Percentiles rank a stretch among this genome's conserved stretches.
Conservation (phyloP, 2,329 filamentous ascomycete species). For the Aspergillus niger region DNA sequence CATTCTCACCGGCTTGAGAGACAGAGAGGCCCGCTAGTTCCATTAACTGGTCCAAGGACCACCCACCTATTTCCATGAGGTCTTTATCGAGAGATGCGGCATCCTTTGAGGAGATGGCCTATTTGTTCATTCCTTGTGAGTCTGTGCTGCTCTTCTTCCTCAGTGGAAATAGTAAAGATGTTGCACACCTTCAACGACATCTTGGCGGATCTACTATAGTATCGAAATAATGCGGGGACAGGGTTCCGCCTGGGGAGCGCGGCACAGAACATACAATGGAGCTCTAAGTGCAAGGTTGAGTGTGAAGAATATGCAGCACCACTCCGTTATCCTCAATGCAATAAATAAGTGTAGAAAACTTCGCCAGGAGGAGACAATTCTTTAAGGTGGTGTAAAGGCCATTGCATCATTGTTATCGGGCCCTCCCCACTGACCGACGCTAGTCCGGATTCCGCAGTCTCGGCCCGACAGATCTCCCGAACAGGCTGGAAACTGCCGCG, state of each 20-base stretch:
- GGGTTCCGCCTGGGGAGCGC: constrained; percentile 13
- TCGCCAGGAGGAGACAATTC: not conserved
- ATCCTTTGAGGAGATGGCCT: constrained; percentile 86
- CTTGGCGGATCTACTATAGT: constrained; percentile 34
- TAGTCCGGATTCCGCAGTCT: constrained; percentile 20
- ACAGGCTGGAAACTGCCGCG: constrained; percentile 30
- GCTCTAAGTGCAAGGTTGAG: not conserved
- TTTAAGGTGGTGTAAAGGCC: not conserved
- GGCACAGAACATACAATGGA: constrained; percentile 32
- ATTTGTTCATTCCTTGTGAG: not conserved
- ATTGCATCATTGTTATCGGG: constrained; percentile 23
- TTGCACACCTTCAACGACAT: constrained; percentile 47
- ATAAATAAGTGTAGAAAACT: not conserved
- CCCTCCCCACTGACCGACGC: constrained; percentile 19
- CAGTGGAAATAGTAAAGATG: not conserved
- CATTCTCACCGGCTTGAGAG: constrained; percentile 74
- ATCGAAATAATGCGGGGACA: constrained; percentile 20
- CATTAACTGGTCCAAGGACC: constrained; percentile 96
- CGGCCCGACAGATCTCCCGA: constrained; percentile 34
- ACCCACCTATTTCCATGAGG: constrained; percentile 83
- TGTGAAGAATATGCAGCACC: not conserved
- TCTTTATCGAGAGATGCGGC: constrained; percentile 89
- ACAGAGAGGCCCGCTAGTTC: constrained; percentile 91
- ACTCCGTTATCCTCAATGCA: not conserved
- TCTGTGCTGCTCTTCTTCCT: not conserved